Percentiles rank a stretch among this genome's conserved stretches.
These are phyloP conservation scores for Colletotrichum brevisporum DNA, from an alignment of 2,329 filamentous ascomycete species.

Conservation along the genomic window DNA sequence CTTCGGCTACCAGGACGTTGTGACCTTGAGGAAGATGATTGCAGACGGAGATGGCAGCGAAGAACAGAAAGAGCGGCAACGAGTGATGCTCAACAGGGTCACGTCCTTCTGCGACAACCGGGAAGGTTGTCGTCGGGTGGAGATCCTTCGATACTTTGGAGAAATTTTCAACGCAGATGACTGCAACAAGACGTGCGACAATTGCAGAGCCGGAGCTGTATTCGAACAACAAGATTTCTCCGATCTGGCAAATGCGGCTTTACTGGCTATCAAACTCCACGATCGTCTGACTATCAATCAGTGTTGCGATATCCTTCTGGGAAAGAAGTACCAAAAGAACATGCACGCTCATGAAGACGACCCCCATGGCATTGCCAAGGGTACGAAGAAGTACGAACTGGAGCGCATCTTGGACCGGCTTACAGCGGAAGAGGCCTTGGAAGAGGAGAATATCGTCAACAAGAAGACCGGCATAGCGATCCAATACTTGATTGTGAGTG, in stretches of 20 bases:
- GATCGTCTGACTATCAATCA: slow-evolving; percentile 79
- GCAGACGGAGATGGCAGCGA: slow-evolving; percentile 80
- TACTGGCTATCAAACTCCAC: slow-evolving; percentile 76
- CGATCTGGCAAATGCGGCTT: slow-evolving; percentile 77
- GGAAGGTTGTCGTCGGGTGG: slow-evolving; percentile 87
- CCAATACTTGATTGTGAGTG: slow-evolving; percentile 76
- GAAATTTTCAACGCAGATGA: slow-evolving; percentile 81
- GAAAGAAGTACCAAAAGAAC: slow-evolving; percentile 73
- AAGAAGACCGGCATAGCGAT: slow-evolving; percentile 75
- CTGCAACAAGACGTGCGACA: slow-evolving; percentile 87
- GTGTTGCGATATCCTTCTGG: slow-evolving; percentile 87
- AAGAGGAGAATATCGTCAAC: slow-evolving; percentile 78
- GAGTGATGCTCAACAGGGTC: slow-evolving; percentile 87
- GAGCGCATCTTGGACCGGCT: slow-evolving; percentile 88
- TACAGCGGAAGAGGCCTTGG: slow-evolving; percentile 79
- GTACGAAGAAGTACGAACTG: slow-evolving; percentile 80
- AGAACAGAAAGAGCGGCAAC: slow-evolving; percentile 87
- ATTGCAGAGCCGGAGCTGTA: slow-evolving; percentile 80
- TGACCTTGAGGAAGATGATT: slow-evolving; percentile 84
- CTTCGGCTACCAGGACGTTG: slow-evolving; percentile 85
- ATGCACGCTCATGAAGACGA: slow-evolving; percentile 67
- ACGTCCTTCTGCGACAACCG: slow-evolving; percentile 91
- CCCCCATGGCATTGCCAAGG: slow-evolving; percentile 77
- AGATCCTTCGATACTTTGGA: slow-evolving; percentile 94
- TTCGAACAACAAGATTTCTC: slow-evolving; percentile 86